A percentile compares a stretch with the other conserved stretches of the same genome.
These are phyloP conservation scores for Raffaelea arxii DNA, from an alignment of 2,329 filamentous ascomycete species.

Conservation along the genomic window DNA sequence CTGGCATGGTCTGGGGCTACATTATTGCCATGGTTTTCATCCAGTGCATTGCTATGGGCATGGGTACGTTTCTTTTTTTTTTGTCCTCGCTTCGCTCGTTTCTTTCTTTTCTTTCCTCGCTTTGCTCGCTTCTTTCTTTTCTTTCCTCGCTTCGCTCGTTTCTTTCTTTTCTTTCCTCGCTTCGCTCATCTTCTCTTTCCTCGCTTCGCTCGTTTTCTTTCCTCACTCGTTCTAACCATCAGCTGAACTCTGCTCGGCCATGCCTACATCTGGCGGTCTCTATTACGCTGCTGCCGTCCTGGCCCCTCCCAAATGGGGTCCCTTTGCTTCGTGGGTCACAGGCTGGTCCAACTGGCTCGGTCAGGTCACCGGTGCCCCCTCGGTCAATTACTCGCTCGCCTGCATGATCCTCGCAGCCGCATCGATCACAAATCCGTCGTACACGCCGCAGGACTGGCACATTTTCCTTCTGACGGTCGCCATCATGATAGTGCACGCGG, in stretches of 20 bases:
- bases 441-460: slow-evolving; percentile 55
- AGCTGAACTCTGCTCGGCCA: slow-evolving; percentile 59
- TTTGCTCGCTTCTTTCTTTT: background rate
- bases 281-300: slow-evolving; percentile 68
- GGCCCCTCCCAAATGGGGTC: slow-evolving; percentile 55
- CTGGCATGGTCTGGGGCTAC: slow-evolving; percentile 70
- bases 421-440: slow-evolving; percentile 58
- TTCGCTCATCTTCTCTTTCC: background rate
- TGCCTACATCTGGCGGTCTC: slow-evolving; percentile 63
- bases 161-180: background rate
- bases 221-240: background rate
- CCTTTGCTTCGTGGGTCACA: slow-evolving; percentile 58
- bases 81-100: background rate
- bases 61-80: slow-evolving; percentile 28
- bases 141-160: background rate
- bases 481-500: slow-evolving; percentile 58
- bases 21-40: slow-evolving; percentile 63
- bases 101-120: background rate
- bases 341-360: slow-evolving; percentile 63
- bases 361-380: slow-evolving; percentile 57
- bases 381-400: slow-evolving; percentile 55
- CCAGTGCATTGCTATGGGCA: slow-evolving; percentile 57
- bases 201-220: background rate
- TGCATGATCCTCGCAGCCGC: slow-evolving; percentile 63
- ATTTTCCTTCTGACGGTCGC: slow-evolving; percentile 57